Percentiles rank a stretch among this genome's conserved stretches.
Conservation (phyloP, 352 stramenopile species). For the Paralagenidium karlingii region DNA sequence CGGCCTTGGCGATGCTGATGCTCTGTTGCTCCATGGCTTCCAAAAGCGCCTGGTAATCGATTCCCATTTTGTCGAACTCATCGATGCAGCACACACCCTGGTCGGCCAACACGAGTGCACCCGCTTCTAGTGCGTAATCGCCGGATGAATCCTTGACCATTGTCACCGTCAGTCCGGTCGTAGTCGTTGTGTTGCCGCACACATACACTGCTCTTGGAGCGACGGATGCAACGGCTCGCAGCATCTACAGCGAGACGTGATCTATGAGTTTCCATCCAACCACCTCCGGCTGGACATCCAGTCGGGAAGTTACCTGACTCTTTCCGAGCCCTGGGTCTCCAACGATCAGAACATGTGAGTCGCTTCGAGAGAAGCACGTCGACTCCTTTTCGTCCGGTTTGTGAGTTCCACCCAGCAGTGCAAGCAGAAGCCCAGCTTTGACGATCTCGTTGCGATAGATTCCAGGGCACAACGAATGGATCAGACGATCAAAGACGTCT, state of each 20-base stretch:
- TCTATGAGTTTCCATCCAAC: constrained; percentile 2
- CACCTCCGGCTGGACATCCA: too few relatives aligned
- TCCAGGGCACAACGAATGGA: constrained; percentile 90
- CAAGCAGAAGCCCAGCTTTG: constrained; percentile 94
- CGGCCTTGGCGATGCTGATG: constrained; percentile 86
- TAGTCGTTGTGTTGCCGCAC: constrained; percentile 93
- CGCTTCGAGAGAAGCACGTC: constrained; percentile 69
- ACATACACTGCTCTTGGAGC: constrained; percentile 94
- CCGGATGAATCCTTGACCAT: constrained; percentile 90
- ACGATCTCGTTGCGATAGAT: constrained; percentile 98
- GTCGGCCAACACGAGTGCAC: constrained; percentile 89
- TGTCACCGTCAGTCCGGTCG: constrained; percentile 93
- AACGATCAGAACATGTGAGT: constrained; percentile 94
- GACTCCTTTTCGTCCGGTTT: constrained; percentile 41
- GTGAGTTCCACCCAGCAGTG: constrained; percentile 89
- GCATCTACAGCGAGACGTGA: constrained; percentile 84
- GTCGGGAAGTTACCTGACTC: too few relatives aligned
- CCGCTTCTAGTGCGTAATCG: constrained; percentile 87
- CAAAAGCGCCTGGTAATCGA: constrained; percentile 85
- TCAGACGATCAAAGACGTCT: constrained; percentile 89
- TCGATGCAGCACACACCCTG: constrained; percentile 96
- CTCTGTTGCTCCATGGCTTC: constrained; percentile 99
- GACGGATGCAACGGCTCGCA: constrained; percentile 83
- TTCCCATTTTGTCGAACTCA: constrained; percentile 97
- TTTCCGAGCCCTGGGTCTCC: constrained; percentile 95